Base-by-base conservation (phyloP, 495 filamentous ascomycete genomes). In the Hypoxylon perforatum region DNA sequence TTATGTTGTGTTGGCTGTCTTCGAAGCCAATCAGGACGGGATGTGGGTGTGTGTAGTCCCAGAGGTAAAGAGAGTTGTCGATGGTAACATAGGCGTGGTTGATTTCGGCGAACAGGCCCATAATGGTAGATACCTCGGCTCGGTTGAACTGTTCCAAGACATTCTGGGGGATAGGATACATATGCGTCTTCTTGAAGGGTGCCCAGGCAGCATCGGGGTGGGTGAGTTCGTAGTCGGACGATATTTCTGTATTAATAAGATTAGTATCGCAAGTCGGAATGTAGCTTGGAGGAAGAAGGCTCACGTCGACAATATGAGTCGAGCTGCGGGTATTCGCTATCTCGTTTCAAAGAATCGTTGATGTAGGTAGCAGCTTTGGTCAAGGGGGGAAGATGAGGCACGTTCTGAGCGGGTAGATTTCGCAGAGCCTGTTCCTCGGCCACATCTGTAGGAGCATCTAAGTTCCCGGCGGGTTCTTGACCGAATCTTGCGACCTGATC, bases 1-100 rank as follows among this genome's bases (percentile, higher is more conserved):
- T 92, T 65, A 99, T 97, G 57, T 83, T 90, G 73, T 96, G 89
- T 4, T 87, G 80, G 75, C 93, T 91, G 52, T 95, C 93, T 75
- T 98, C 95, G 73, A 89, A 98, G 25, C 94, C 95, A 55, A 95
- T 89, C n/a, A 97, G 77, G 69, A 95, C 91, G 19, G 94, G 90
- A 70, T 92, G 89, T 23, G 91, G 89, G 62, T 90, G 85, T 9
- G 92, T 94, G 72, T 97, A 99, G 76, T 99, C 95, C 95, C 95
- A 99, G 11, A 99, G 82, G 73, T 98, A 99, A 22, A 99, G 83
- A 54, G 91, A 89, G 77, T 95, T 97, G 78, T 99, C 95, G 71
- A 99, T 96, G 0, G 91, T 85, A 18, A 96, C 90, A 93, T 94
- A 99, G 44, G 94, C 94, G 78, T 97, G 94, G 60, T 92, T 92